Percentiles rank a stretch among this genome's conserved stretches.
phyloP scores from a whole-genome alignment of 2,329 filamentous ascomycete species.

The Arthroderma uncinatum region DNA sequence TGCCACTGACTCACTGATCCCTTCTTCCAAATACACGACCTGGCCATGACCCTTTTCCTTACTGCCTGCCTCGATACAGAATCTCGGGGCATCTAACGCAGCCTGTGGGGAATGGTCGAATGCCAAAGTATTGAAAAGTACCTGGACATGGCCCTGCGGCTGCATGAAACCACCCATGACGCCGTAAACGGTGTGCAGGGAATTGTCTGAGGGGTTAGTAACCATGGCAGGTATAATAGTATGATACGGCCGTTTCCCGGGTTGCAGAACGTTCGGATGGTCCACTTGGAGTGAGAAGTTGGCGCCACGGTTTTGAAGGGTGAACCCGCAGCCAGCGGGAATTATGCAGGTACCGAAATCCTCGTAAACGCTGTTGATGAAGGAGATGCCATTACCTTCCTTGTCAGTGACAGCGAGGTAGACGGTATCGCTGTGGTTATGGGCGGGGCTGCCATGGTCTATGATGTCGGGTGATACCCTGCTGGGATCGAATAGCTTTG shows the following conservation, averaged over 20 bases:
- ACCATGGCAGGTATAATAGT: constrained; percentile 93
- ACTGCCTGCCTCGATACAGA: constrained; percentile 69
- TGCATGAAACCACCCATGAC: constrained; percentile 99
- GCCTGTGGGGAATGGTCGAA: constrained; percentile 75
- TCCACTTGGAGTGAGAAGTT: constrained; percentile 61
- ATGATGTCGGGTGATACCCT: constrained; percentile 41
- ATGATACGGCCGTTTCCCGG: constrained; percentile 84
- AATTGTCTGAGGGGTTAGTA: constrained; percentile 62
- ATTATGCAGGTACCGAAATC: constrained; percentile 80
- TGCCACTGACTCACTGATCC: constrained; percentile 58
- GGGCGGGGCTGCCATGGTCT: constrained; percentile 69
- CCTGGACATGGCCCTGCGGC: constrained; percentile 90
- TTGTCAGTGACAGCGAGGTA: constrained; percentile 80
- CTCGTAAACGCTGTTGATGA: constrained; percentile 92
- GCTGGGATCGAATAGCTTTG: constrained; percentile 49
- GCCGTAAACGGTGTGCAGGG: constrained; percentile 75
- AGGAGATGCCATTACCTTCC: constrained; percentile 79
- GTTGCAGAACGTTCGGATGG: constrained; percentile 72
- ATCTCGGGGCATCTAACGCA: constrained; percentile 78
- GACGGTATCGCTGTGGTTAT: constrained; percentile 81
- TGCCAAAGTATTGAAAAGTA: constrained; percentile 76
- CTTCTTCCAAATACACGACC: constrained; percentile 70
- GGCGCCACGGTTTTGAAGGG: constrained; percentile 81
- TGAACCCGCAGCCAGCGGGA: constrained; percentile 77
- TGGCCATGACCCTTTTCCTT: constrained; percentile 45